phyloP scores from a whole-genome alignment of 305 asterid species.

The Petunia hybrid region DNA sequence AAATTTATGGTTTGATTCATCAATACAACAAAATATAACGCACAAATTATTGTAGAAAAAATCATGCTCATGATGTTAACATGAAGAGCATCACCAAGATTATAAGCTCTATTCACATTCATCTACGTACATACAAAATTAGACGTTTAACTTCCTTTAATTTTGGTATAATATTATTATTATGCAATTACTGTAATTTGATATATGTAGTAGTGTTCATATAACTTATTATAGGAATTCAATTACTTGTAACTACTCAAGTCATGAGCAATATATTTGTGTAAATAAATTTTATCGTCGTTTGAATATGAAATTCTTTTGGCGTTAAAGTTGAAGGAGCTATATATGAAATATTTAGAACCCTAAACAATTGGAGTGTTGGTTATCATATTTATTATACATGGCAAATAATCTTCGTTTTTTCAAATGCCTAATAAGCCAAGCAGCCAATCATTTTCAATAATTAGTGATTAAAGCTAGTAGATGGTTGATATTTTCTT shows the following conservation, averaged over 20 bases:
- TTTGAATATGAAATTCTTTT: neutral
- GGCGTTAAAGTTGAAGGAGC: neutral
- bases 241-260: no score
- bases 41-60: neutral
- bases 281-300: neutral
- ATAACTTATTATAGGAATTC: no score
- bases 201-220: no score
- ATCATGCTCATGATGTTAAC: neutral
- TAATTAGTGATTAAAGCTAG: neutral
- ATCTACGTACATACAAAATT: neutral
- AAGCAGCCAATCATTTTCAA: neutral
- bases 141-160: neutral
- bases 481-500: neutral
- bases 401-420: neutral
- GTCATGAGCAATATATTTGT: neutral
- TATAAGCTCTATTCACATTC: slow-evolving; percentile 27
- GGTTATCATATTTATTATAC: neutral
- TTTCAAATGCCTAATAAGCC: slow-evolving; percentile 4
- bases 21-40: neutral
- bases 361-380: neutral
- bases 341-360: neutral
- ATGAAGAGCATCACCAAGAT: neutral
- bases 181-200: no score
- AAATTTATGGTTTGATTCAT: neutral
- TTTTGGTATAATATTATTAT: no score